phyloP scores from a whole-genome alignment of 208 protist species.

The Acanthamoeba royreba region DNA sequence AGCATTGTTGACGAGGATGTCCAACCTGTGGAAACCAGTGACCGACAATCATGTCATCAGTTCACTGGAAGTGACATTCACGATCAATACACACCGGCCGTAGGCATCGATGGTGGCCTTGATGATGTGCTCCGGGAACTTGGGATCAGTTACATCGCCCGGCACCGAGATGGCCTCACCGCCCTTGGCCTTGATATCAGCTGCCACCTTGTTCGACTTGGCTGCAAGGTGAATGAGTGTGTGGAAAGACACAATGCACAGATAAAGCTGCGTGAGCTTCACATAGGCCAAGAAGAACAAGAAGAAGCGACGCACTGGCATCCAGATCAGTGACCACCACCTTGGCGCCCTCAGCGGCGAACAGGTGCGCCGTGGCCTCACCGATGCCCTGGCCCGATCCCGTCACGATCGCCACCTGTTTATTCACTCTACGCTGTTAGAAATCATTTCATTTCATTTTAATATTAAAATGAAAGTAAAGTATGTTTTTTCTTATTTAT shows the following conservation, averaged over 20 bases:
- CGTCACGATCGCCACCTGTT: constrained; percentile 51
- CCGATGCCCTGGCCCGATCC: constrained; percentile 64
- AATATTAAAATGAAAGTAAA: too few species aligned
- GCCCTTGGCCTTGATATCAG: constrained; percentile 46
- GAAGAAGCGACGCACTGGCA: background rate
- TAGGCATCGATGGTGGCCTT: constrained; percentile 3
- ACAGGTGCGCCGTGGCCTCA: constrained; percentile 31
- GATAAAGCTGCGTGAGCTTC: background rate
- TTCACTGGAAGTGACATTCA: too few species aligned
- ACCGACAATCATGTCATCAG: too few species aligned
- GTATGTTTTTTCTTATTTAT: too few species aligned
- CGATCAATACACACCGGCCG: background rate
- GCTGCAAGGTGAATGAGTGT: background rate
- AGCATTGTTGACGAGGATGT: constrained; percentile 72
- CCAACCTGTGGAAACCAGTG: background rate
- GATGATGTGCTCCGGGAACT: constrained; percentile 50
- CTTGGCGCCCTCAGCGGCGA: constrained; percentile 44
- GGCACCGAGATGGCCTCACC: constrained; percentile 57
- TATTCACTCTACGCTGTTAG: too few species aligned
- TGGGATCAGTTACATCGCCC: constrained; percentile 54
- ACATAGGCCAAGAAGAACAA: background rate
- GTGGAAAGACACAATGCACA: too few species aligned
- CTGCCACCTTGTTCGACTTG: constrained; percentile 35
- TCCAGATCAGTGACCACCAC: constrained; percentile 68
- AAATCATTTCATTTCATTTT: too few species aligned